Evolutionary conservation across 2,329 filamentous ascomycete genomes (phyloP).

Genomic region (Davidsoniella virescens): DNA sequence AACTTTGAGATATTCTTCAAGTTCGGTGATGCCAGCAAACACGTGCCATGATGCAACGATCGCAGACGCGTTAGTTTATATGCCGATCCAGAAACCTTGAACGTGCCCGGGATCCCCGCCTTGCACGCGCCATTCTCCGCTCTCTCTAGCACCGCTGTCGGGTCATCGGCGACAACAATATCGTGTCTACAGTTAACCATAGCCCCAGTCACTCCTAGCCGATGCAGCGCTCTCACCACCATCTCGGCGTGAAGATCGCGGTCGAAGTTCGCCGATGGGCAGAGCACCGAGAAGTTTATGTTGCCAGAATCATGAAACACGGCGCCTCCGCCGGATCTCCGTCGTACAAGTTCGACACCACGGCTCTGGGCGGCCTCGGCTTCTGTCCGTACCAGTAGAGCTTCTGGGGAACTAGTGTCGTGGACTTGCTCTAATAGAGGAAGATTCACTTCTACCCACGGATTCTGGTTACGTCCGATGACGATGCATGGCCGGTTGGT

Average conservation of each 20-base stretch:
- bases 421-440: constrained; percentile 28
- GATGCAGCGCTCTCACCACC: constrained; percentile 67
- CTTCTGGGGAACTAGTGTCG: neutral
- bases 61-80: constrained; percentile 77
- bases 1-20: constrained; percentile 51
- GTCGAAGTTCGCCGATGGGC: constrained; percentile 59
- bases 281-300: constrained; percentile 87
- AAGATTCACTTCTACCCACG: constrained; percentile 83
- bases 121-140: constrained; percentile 6
- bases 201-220: constrained; percentile 39
- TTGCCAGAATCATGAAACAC: constrained; percentile 93
- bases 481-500: constrained; percentile 75
- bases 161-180: constrained; percentile 53
- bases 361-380: constrained; percentile 15
- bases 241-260: constrained; percentile 80
- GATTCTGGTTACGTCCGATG: constrained; percentile 93
- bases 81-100: constrained; percentile 85
- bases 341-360: constrained; percentile 50
- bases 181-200: constrained; percentile 84
- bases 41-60: constrained; percentile 85
- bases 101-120: constrained; percentile 21
- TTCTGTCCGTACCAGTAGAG: constrained; percentile 7
- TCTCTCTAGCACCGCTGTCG: neutral
- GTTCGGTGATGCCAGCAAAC: constrained; percentile 63
- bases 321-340: constrained; percentile 75